Evolutionary conservation across 768 basidiomycete genomes (phyloP).

Genomic region (Calocera cornea): DNA sequence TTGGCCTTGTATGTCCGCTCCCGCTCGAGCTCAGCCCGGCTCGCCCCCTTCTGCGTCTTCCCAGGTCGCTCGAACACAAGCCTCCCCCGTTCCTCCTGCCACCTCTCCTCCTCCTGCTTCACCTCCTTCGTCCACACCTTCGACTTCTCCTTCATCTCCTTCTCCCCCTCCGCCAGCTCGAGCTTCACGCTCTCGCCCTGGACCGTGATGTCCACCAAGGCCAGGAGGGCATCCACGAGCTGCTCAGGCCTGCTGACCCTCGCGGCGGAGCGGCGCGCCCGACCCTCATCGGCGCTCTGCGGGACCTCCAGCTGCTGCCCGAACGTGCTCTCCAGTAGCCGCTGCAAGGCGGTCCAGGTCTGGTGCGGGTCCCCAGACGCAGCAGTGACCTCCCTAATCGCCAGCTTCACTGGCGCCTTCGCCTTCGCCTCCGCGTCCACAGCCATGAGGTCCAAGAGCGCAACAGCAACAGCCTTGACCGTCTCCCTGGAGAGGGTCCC

Average conservation of each 20-base stretch:
- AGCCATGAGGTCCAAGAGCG: conserved; percentile 42
- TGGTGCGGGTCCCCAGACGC: not conserved
- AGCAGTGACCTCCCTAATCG: not conserved
- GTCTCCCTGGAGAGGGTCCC: conserved; percentile 35
- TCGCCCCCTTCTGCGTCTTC: conserved; percentile 17
- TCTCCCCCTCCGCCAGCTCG: conserved; percentile 46
- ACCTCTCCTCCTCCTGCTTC: conserved; percentile 45
- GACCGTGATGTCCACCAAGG: conserved; percentile 42
- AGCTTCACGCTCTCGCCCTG: conserved; percentile 37
- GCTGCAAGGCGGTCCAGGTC: not conserved
- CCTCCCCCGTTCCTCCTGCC: conserved; percentile 32
- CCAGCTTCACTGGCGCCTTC: conserved; percentile 23
- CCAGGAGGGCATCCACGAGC: conserved; percentile 49
- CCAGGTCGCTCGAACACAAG: conserved; percentile 19
- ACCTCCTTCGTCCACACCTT: conserved; percentile 41
- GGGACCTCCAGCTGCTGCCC: not conserved
- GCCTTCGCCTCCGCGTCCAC: conserved; percentile 29
- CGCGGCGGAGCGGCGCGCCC: not conserved
- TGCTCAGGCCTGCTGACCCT: conserved; percentile 25
- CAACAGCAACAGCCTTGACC: conserved; percentile 47
- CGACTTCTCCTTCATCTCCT: conserved; percentile 39
- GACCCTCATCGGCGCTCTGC: not conserved
- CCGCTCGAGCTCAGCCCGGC: conserved; percentile 8
- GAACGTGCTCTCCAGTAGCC: not conserved
- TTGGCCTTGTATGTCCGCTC: conserved; percentile 14